Percentiles rank a stretch among this genome's conserved stretches.
phyloP scores from a whole-genome alignment of 495 filamentous ascomycete species.

The Penicillium herquei region DNA sequence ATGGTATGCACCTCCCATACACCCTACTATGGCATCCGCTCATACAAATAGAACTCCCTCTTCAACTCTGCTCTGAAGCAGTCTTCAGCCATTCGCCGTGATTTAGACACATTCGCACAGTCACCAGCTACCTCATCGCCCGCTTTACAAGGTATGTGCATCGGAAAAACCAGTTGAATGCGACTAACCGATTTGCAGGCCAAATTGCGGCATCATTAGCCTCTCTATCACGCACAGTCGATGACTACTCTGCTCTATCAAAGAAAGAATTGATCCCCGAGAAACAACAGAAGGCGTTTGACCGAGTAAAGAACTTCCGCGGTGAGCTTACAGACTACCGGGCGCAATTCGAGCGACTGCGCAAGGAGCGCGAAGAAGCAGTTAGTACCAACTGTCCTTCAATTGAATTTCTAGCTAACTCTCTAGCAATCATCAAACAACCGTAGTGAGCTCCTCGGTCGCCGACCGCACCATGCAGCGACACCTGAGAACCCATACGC shows the following conservation, averaged over 20 bases:
- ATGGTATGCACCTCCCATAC: background rate
- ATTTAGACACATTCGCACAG: constrained; percentile 72
- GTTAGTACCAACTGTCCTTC: constrained; percentile 37
- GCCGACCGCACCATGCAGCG: constrained; percentile 79
- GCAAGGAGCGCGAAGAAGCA: constrained; percentile 70
- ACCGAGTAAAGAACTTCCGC: constrained; percentile 83
- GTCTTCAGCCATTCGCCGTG: constrained; percentile 79
- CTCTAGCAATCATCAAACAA: constrained; percentile 63
- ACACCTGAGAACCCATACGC: constrained; percentile 97
- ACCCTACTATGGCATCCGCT: background rate
- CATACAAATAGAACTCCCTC: constrained; percentile 66
- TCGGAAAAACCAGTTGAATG: background rate
- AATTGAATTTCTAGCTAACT: constrained; percentile 1
- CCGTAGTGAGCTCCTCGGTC: constrained; percentile 80
- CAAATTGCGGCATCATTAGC: constrained; percentile 85
- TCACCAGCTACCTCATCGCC: constrained; percentile 58
- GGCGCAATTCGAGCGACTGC: constrained; percentile 71
- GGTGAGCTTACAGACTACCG: constrained; percentile 77
- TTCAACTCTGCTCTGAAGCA: constrained; percentile 97
- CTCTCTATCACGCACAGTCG: constrained; percentile 84
- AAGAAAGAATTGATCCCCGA: constrained; percentile 81
- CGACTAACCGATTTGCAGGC: constrained; percentile 40
- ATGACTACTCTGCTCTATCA: constrained; percentile 84
- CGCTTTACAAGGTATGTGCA: constrained; percentile 58
- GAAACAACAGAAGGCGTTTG: constrained; percentile 87